Percentiles rank a stretch among this genome's conserved stretches.
Evolutionary conservation across 148 eudicot genomes (phyloP).

Genomic region (Rheum nobile): DNA sequence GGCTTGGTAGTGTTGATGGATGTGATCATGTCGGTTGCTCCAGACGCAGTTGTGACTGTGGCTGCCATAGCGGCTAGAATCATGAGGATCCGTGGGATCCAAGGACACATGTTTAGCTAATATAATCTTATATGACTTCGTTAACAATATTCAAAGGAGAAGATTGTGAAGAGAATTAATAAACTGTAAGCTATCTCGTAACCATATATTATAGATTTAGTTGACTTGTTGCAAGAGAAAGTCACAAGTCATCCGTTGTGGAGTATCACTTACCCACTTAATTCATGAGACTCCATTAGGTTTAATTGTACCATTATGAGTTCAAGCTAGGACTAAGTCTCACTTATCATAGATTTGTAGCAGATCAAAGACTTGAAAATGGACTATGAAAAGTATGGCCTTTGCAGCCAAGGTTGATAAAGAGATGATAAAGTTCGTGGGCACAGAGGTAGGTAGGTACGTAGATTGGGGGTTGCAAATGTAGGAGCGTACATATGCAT

Average conservation of each 20-base stretch:
- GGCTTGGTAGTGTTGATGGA: conserved; percentile 21
- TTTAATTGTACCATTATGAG: not conserved
- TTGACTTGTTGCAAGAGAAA: not conserved
- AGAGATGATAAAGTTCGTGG: too few species aligned
- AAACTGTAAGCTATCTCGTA: not conserved
- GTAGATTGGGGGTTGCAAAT: too few species aligned
- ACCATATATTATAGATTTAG: too few species aligned
- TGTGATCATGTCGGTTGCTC: not conserved
- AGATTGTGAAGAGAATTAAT: not conserved
- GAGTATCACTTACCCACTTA: not conserved
- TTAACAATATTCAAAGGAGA: not conserved
- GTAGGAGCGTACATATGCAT: too few species aligned
- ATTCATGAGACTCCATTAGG: not conserved
- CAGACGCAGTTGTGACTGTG: not conserved
- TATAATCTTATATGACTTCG: not conserved
- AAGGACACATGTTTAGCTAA: not conserved
- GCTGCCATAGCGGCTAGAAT: not conserved
- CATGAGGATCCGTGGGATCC: not conserved
- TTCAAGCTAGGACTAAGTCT: not conserved
- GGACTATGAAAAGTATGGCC: not conserved
- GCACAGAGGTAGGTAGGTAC: too few species aligned
- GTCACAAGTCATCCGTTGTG: not conserved
- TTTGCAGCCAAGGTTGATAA: not conserved
- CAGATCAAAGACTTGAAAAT: too few species aligned
- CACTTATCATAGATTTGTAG: too few species aligned